phyloP scores from a whole-genome alignment of 352 stramenopile genomes.

The Sclerospora graminicola region DNA sequence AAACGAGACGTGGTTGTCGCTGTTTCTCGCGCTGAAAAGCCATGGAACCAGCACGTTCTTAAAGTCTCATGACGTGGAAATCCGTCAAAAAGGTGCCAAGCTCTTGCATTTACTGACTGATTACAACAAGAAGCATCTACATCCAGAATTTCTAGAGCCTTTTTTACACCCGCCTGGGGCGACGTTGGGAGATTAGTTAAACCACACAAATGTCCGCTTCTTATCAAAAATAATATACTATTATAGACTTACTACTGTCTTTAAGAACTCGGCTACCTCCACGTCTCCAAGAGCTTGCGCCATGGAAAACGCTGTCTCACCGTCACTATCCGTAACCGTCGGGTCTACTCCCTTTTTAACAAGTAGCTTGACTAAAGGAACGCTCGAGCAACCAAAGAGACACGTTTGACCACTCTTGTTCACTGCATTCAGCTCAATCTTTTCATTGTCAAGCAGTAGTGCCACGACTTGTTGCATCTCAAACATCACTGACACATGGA shows the following conservation, averaged over 20 bases:
- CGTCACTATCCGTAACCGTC: constrained; percentile 46
- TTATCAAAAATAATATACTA: neutral
- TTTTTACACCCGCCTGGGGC: no score
- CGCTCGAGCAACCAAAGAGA: constrained; percentile 70
- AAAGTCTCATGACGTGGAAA: no score
- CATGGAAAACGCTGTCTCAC: constrained; percentile 62
- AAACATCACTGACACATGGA: constrained; percentile 78
- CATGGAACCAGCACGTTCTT: no score
- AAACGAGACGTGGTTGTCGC: constrained; percentile 25
- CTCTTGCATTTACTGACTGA: no score
- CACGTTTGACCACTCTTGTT: constrained; percentile 61
- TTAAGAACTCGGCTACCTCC: constrained; percentile 58
- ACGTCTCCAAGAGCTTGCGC: no score
- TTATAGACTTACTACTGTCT: no score
- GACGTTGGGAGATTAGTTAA: no score
- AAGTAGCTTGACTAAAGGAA: constrained; percentile 54
- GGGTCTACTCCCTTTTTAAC: constrained; percentile 56
- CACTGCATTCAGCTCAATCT: constrained; percentile 51
- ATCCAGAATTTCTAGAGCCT: no score
- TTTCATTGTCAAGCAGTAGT: constrained; percentile 37
- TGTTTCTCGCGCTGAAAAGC: constrained; percentile 2
- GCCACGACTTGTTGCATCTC: constrained; percentile 78
- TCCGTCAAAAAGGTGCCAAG: no score
- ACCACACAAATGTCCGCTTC: neutral
- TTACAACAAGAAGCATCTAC: no score